Evolutionary conservation across 805 yeast genomes (phyloP).

Genomic region (Naumovozyma dairenensis): DNA sequence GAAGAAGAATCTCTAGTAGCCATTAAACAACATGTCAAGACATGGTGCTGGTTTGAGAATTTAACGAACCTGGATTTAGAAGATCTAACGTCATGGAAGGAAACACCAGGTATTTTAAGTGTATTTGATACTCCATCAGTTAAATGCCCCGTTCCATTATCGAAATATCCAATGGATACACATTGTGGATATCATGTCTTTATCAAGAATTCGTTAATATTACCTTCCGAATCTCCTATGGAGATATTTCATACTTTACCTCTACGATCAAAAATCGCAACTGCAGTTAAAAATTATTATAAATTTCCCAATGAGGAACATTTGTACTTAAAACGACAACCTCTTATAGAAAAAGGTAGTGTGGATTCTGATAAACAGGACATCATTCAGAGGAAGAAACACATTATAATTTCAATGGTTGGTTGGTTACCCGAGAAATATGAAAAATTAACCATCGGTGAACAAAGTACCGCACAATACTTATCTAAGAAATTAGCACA

Average conservation of each 20-base stretch:
- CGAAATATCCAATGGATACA: conserved; percentile 15
- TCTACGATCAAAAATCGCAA: conserved; percentile 27
- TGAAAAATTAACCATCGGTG: conserved; percentile 21
- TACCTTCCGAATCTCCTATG: conserved; percentile 23
- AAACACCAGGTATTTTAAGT: conserved; percentile 16
- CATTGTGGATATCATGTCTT: conserved; percentile 16
- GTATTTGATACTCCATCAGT: conserved; percentile 24
- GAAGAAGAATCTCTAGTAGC: conserved; percentile 20
- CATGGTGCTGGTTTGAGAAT: conserved; percentile 29
- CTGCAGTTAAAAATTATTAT: conserved; percentile 30
- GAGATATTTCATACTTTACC: conserved; percentile 27
- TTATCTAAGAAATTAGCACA: conserved; percentile 22
- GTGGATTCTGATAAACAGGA: conserved; percentile 2
- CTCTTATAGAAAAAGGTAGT: too few species aligned
- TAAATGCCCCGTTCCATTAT: conserved; percentile 20
- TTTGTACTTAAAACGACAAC: conserved; percentile 30
- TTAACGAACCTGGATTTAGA: conserved; percentile 8
- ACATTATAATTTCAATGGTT: conserved; percentile 24
- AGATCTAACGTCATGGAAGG: conserved; percentile 8
- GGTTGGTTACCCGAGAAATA: conserved; percentile 28
- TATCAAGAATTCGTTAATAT: conserved; percentile 21
- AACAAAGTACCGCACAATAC: conserved; percentile 22
- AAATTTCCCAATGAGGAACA: conserved; percentile 31
- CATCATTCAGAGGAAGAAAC: conserved; percentile 16
- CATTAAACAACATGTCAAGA: conserved; percentile 12